phyloP scores from a whole-genome alignment of 768 basidiomycete genomes.

The Cyclocybe aegerita region DNA sequence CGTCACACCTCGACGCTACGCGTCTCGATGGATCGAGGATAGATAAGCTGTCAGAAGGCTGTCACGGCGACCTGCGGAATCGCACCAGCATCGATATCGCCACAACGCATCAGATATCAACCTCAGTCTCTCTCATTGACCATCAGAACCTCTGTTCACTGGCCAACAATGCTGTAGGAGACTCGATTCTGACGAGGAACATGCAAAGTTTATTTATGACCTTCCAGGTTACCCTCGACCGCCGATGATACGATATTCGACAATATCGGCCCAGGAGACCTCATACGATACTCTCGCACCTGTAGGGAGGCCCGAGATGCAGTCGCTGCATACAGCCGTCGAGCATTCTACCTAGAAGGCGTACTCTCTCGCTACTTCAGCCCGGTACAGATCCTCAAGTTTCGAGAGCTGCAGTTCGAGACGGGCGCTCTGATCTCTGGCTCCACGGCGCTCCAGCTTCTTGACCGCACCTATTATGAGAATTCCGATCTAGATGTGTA shows the following conservation, averaged over 20 bases:
- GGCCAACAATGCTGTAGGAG: too few species aligned
- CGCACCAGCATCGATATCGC: too few species aligned
- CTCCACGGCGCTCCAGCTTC: conserved; percentile 11
- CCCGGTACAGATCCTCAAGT: conserved; percentile 3
- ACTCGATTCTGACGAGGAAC: too few species aligned
- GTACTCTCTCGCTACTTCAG: conserved; percentile 6
- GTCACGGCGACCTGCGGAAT: too few species aligned
- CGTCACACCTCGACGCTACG: too few species aligned
- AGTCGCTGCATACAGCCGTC: conserved; percentile 7
- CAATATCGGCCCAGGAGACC: not conserved
- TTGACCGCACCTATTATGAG: conserved; percentile 7
- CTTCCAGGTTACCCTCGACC: not conserved
- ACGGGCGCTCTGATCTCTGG: conserved; percentile 13
- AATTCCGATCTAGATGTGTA: not conserved
- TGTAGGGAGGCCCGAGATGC: not conserved
- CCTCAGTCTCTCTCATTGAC: too few species aligned
- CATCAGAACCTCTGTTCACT: too few species aligned
- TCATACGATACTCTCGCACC: conserved; percentile 2
- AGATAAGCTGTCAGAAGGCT: too few species aligned
- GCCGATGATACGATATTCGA: conserved; percentile 4
- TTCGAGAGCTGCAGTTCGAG: conserved; percentile 10
- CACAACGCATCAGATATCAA: too few species aligned
- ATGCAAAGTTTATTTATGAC: not conserved
- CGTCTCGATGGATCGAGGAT: too few species aligned
- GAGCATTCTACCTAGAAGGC: conserved; percentile 1